A percentile compares a stretch with the other conserved stretches of the same genome.
These are phyloP conservation scores for Talaromyces liani DNA, from an alignment of 495 filamentous ascomycete species.

Conservation along the genomic window DNA sequence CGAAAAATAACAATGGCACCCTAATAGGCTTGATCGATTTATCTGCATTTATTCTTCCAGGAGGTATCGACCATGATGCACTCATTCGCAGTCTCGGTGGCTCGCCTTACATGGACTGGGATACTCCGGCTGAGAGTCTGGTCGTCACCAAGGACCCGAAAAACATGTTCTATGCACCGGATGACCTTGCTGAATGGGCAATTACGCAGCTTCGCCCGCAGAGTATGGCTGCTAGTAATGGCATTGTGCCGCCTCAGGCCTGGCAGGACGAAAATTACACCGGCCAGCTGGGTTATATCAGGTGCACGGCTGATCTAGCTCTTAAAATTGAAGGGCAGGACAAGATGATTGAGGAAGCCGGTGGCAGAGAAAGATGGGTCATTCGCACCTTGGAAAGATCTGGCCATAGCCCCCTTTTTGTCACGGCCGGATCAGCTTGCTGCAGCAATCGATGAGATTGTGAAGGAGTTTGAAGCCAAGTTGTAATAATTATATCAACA, in stretches of 20 bases:
- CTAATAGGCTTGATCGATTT: no score
- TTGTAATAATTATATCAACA: neutral
- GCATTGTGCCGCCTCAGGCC: constrained; percentile 11
- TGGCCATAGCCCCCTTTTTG: constrained; percentile 11
- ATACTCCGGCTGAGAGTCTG: constrained; percentile 9
- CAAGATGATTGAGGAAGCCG: constrained; percentile 9
- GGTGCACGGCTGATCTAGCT: constrained; percentile 9
- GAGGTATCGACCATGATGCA: constrained; percentile 12
- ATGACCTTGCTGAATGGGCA: constrained; percentile 8
- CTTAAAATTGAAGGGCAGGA: constrained; percentile 8
- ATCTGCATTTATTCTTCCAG: neutral
- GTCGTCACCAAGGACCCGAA: constrained; percentile 8
- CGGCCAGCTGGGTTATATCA: constrained; percentile 11
- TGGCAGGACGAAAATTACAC: constrained; percentile 10
- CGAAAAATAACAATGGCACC: no score
- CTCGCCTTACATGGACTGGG: constrained; percentile 5
- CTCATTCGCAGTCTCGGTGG: constrained; percentile 9
- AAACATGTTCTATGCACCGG: constrained; percentile 9
- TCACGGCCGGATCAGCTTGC: constrained; percentile 12
- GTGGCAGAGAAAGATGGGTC: constrained; percentile 11
- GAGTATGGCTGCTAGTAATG: constrained; percentile 12
- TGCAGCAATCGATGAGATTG: constrained; percentile 7
- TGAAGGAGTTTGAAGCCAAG: constrained; percentile 10
- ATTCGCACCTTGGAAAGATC: constrained; percentile 11
- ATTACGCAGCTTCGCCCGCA: constrained; percentile 10